A percentile compares a stretch with the other conserved stretches of the same genome.
phyloP scores from a whole-genome alignment of 164 flowering plant species.

The Piper longum region DNA sequence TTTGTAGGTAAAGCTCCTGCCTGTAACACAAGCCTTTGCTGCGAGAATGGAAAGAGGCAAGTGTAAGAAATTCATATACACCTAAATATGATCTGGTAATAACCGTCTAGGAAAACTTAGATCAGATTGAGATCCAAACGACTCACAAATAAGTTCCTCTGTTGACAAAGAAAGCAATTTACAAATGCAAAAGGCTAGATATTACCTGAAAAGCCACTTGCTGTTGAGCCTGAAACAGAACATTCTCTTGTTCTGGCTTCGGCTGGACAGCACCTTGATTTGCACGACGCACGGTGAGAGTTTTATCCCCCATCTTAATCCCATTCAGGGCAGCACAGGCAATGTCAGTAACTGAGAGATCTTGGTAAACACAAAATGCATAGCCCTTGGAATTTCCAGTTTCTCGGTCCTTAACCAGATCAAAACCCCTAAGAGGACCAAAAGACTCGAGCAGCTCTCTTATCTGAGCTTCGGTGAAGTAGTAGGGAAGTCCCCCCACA shows the following conservation, averaged over 20 bases:
- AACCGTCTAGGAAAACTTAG: neutral
- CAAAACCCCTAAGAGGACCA: constrained; percentile 71
- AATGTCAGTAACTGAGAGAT: constrained; percentile 65
- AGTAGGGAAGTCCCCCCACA: constrained; percentile 86
- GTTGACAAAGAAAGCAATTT: constrained; percentile 1
- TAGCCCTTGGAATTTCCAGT: constrained; percentile 90
- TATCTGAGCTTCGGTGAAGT: constrained; percentile 65
- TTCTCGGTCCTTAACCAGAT: constrained; percentile 79
- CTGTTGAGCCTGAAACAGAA: constrained; percentile 69
- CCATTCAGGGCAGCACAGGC: constrained; percentile 86
- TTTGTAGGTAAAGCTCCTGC: constrained; percentile 49
- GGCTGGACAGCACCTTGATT: constrained; percentile 43
- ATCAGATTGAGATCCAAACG: no score
- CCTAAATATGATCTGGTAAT: neutral
- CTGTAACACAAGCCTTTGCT: constrained; percentile 52
- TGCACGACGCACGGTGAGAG: constrained; percentile 75
- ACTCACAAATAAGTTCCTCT: neutral
- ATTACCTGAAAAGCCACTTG: constrained; percentile 73
- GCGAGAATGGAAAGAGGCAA: constrained; percentile 4
- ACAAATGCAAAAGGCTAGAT: neutral
- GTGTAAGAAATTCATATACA: neutral
- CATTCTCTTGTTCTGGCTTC: constrained; percentile 58
- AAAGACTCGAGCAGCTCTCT: constrained; percentile 63
- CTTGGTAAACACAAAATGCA: constrained; percentile 72
- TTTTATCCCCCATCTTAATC: constrained; percentile 81